Conservation (phyloP, 2,329 filamentous ascomycete species). For the Alternaria gansuensis region DNA sequence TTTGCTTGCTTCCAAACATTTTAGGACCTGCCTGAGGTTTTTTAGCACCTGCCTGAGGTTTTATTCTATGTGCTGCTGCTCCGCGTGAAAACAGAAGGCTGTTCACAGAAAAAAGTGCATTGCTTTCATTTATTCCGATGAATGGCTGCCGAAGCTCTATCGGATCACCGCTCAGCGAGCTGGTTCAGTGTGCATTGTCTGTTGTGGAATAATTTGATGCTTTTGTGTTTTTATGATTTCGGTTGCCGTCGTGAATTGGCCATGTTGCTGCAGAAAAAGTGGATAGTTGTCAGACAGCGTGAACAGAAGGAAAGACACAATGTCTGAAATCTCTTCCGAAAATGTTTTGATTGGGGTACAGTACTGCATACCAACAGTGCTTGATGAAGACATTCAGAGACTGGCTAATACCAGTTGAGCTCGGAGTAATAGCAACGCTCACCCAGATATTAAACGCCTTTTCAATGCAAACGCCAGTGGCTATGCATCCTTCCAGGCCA, state of each 20-base stretch:
- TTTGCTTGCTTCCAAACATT: not conserved
- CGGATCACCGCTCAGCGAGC: not conserved
- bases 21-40: not conserved
- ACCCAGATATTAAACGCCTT: constrained; percentile 1
- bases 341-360: not conserved
- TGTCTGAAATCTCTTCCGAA: not conserved
- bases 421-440: not conserved
- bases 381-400: not conserved
- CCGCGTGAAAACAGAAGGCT: not conserved
- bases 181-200: not conserved
- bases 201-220: not conserved
- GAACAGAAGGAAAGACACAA: constrained; percentile 2
- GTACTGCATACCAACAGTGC: constrained; percentile 1
- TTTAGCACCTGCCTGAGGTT: not conserved
- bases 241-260: not conserved
- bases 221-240: not conserved
- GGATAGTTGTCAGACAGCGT: not conserved
- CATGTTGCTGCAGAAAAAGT: not conserved
- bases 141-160: not conserved
- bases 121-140: not conserved
- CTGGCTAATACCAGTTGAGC: not conserved
- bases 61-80: not conserved
- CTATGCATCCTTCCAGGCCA: constrained; percentile 11
- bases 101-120: not conserved
- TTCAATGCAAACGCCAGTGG: constrained; percentile 13